These are phyloP conservation scores for Populus ilicifolia DNA, from an alignment of 345 rosid species.

Conservation along the genomic window DNA sequence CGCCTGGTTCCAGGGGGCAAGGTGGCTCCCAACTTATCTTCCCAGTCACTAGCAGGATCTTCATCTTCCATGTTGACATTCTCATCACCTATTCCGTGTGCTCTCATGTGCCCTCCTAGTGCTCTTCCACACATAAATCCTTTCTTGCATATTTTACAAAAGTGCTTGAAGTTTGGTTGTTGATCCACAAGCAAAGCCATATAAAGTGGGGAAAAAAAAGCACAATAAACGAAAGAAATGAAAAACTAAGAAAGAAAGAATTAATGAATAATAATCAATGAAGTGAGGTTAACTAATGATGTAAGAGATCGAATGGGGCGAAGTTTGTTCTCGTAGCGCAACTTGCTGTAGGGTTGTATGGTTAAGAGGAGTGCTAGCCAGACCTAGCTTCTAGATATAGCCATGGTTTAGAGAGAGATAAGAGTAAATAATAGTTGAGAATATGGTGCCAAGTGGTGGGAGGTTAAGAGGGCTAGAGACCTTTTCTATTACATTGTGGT, in stretches of 20 bases:
- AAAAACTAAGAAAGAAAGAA: background rate
- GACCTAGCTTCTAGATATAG: slow-evolving; percentile 60
- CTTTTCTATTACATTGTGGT: slow-evolving; percentile 42
- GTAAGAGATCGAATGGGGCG: slow-evolving; percentile 16
- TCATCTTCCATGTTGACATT: slow-evolving; percentile 46
- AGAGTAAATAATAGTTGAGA: slow-evolving; percentile 9
- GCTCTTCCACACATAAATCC: slow-evolving; percentile 71
- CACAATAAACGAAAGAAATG: background rate
- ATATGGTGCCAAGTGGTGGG: slow-evolving; percentile 62
- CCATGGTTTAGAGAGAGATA: slow-evolving; percentile 27
- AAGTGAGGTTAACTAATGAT: background rate
- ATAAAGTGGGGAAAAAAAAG: background rate
- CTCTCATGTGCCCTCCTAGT: slow-evolving; percentile 77
- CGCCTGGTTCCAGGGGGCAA: slow-evolving; percentile 46
- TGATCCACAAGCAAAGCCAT: slow-evolving; percentile 65
- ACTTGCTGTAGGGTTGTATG: slow-evolving; percentile 44
- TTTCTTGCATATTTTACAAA: slow-evolving; percentile 69
- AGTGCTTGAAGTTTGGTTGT: slow-evolving; percentile 45
- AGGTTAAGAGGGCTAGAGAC: slow-evolving; percentile 34
- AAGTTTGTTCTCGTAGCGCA: slow-evolving; percentile 47
- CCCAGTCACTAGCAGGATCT: slow-evolving; percentile 57
- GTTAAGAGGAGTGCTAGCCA: slow-evolving; percentile 21
- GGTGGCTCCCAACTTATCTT: slow-evolving; percentile 33
- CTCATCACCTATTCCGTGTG: slow-evolving; percentile 70
- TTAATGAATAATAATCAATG: background rate